Evolutionary conservation across 2,329 filamentous ascomycete species (phyloP).

Genomic region (Penicillium verrucosum): DNA sequence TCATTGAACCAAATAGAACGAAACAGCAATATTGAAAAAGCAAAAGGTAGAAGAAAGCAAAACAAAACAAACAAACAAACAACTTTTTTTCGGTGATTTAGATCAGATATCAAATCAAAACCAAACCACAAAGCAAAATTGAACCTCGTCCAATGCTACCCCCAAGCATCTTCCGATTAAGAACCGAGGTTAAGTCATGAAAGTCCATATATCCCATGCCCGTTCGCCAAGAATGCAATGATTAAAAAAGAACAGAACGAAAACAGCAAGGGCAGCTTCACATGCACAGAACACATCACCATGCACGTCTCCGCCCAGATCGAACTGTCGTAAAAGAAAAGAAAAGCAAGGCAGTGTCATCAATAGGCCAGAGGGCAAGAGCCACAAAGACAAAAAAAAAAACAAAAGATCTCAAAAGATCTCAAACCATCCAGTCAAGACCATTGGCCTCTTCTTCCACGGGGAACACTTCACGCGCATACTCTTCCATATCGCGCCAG

Average conservation of each 20-base stretch:
- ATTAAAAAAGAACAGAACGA: constrained; percentile 20
- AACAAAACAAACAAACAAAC: background rate
- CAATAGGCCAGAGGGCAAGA: background rate
- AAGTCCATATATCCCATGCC: constrained; percentile 27
- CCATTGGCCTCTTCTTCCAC: constrained; percentile 94
- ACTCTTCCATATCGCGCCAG: constrained; percentile 85
- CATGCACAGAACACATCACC: constrained; percentile 28
- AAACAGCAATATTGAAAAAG: background rate
- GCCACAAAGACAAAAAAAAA: background rate
- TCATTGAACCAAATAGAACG: constrained; percentile 1
- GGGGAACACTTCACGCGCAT: constrained; percentile 88
- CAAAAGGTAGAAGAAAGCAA: background rate
- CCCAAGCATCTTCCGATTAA: constrained; percentile 19
- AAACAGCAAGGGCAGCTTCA: constrained; percentile 11
- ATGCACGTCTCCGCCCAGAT: constrained; percentile 23
- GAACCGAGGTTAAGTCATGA: constrained; percentile 14
- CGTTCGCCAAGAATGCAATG: constrained; percentile 30
- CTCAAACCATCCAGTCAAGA: constrained; percentile 76
- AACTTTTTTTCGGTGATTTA: constrained; percentile 19
- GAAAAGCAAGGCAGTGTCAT: constrained; percentile 4
- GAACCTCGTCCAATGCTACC: constrained; percentile 7
- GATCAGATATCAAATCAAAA: constrained; percentile 5
- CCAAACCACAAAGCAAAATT: background rate
- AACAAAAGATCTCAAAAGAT: too few species aligned
- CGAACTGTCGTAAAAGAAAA: constrained; percentile 16